Base-by-base conservation (phyloP, 2,329 filamentous ascomycete species). In the Zelopaecilomyces penicillatus region DNA sequence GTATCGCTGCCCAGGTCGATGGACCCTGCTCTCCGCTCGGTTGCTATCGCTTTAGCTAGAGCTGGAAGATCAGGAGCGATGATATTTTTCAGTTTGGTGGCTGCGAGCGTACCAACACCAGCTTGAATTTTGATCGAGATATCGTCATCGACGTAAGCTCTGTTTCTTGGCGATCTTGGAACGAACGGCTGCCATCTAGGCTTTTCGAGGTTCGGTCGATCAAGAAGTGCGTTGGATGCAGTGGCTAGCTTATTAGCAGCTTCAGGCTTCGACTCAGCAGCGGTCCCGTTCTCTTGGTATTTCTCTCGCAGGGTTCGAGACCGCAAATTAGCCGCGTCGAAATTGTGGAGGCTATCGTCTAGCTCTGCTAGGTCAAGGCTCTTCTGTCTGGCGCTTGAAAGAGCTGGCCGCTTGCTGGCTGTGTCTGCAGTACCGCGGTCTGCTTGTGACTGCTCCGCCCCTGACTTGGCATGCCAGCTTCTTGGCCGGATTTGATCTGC, bases 121-220 rank as follows among this genome's bases (percentile, higher is more conserved):
- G 55, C 57, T 40, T 60, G 54, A 27, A 63, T 57, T 26, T 55
- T 54, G 29, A 57, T 56, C 29, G 59, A 54, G 9, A 60, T 45
- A 27, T 62, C 59, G 10, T 69, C 52, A 35, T 62, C 57, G 38
- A 67, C 57, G 47, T 65, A 64, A 11, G 54, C 61, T 38, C 63
- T 58, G 42, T 67, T 66, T 39, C 64, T 58, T 7, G 66, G 65
- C 5, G 65, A 64, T 45, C 65, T 57, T n/a, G 67, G 65, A 32
- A 69, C 62, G 34, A 67, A 69, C 19, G 64, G 65, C 49, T 65
- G 64, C 65, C 67, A 68, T 46, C 54, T 65, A 55, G 64, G 60
- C 51, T 58, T 57, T 29, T 61, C 64, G 30, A 64, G 50, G 34
- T 51, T 56, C 26, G 54, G 54, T 44, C 54, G 59, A 27, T 56